phyloP scores from a whole-genome alignment of 345 rosid genomes.

The Gossypium anomalum region DNA sequence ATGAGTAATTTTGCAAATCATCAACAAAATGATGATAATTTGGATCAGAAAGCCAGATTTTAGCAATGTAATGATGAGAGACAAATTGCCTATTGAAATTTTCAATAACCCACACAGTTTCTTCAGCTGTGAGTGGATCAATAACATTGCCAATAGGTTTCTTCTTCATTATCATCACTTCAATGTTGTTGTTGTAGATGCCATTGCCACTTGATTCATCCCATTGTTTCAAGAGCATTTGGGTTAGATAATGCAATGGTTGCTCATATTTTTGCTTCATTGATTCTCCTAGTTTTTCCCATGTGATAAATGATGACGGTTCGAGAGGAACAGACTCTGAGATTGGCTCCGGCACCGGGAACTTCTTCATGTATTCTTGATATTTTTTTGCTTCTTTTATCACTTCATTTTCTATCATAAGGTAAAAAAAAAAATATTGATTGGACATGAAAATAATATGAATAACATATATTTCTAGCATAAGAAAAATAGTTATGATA shows the following conservation, averaged over 20 bases:
- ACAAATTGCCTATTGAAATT: constrained; percentile 21
- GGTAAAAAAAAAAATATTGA: neutral
- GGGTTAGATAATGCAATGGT: constrained; percentile 27
- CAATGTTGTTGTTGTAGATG: neutral
- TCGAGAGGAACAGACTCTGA: neutral
- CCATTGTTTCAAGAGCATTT: constrained; percentile 19
- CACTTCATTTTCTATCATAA: neutral
- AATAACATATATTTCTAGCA: too few relatives aligned
- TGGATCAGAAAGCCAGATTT: constrained; percentile 20
- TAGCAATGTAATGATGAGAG: constrained; percentile 15
- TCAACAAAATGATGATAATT: constrained; percentile 3
- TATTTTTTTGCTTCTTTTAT: constrained; percentile 12
- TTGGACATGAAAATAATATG: neutral
- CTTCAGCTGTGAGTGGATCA: constrained; percentile 19
- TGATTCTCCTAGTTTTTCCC: constrained; percentile 21
- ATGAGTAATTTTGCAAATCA: neutral
- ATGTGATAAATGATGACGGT: neutral
- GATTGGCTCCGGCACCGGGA: neutral
- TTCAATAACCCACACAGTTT: constrained; percentile 20
- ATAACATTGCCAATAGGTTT: constrained; percentile 15
- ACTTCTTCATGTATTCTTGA: constrained; percentile 22
- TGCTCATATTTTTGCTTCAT: constrained; percentile 20
- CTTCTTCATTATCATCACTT: neutral
- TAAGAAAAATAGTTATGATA: too few relatives aligned
- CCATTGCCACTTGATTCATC: constrained; percentile 21